Evolutionary conservation across 2,329 filamentous ascomycete genomes (phyloP), one percentile per base, ranked within the genome.

Genomic region (Aspergillus sp.): DNA sequence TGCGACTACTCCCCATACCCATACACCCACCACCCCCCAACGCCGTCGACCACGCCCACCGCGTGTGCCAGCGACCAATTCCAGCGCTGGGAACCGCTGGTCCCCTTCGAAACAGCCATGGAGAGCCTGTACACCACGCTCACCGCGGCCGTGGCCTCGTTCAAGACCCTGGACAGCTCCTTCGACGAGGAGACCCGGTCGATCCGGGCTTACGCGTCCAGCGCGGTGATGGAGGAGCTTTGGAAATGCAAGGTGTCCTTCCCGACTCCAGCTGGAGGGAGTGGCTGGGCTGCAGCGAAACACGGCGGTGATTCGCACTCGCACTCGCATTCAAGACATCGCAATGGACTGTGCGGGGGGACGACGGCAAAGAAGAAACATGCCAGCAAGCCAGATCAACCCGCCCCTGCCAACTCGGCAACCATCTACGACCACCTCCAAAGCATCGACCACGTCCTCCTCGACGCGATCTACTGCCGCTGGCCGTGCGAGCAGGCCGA

Each of bases 61-160:
- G 24, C n/a, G 25, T 29, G 11, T n/a, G n/a, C n/a, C n/a, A 27
- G 12, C 6, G 31, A 13, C 8, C 12, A 26, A 24, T 16, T n/a
- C 13, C 15, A 11, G 15, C n/a, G 13, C 11, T 28, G 16, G 11
- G 15, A 30, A 11, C 11, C 32, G 14, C n/a, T 16, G 4, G n/a
- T 34, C 15, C 19, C 35, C 13, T 42, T 47, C 27, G 29, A 30
- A 15, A 28, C 30, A 15, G 44, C 44, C 8, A 35, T 41, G 26
- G 26, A 26, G 4, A 37, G 36, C 19, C 31, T 49, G 4, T 31
- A 34, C 29, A 27, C 22, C 4, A 36, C 42, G 1, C 26, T 52
- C 5, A 33, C 26, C 11, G 37, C 45, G 12, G 40, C 47, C 3
- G 41, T 41, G 11, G 19, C 32, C 6, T 43, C 45, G 29, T 51